Evolutionary conservation across 768 basidiomycete genomes (phyloP), one percentile per base, ranked within the genome.

Genomic region (Leucocoprinus sp.): DNA sequence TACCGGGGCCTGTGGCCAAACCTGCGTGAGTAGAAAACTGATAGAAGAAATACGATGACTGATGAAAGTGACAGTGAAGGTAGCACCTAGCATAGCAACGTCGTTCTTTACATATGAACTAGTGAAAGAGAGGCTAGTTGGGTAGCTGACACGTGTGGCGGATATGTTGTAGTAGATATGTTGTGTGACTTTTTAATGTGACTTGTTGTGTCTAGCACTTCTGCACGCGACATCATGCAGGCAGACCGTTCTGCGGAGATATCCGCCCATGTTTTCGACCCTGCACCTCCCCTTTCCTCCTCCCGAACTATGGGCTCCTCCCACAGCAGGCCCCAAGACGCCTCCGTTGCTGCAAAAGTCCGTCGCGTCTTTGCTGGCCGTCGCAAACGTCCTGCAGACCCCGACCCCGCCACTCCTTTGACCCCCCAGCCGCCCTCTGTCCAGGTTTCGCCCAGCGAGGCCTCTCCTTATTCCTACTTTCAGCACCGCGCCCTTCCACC

Each of bases 1-100:
- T 93, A 93, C 66, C 71, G 86, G 49, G 90, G 90, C 5, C 65
- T 93, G 22, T 92, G 89, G 90, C 87, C 88, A 8, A 92, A 92
- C 62, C 65, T 92, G 43, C 73, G 89, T 90, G 64, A 66, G 87
- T 75, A 11, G 29, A 50, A 23, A 22, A 54, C 49, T 49, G 45
- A 44, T 24, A 19, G 48, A 41, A 28, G 22, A 36, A 49, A 45
- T 37, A 47, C 23, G 49, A 4, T 45, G 37, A 42, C 27, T 38
- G 46, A 45, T 21, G 9, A 42, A 44, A 45, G 40, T 43, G 51
- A 41, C 61, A 90, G 88, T 92, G 50, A 91, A 92, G 60, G 89
- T 91, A n/a, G 83, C 88, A 1, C 89, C 89, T 15, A 88, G 85
- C 58, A 91, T 91, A 49, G 86, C 89, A 27, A 91, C 84, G 28